Conservation (phyloP, 129 eudicot genomes). For the Lactuca saligna region DNA sequence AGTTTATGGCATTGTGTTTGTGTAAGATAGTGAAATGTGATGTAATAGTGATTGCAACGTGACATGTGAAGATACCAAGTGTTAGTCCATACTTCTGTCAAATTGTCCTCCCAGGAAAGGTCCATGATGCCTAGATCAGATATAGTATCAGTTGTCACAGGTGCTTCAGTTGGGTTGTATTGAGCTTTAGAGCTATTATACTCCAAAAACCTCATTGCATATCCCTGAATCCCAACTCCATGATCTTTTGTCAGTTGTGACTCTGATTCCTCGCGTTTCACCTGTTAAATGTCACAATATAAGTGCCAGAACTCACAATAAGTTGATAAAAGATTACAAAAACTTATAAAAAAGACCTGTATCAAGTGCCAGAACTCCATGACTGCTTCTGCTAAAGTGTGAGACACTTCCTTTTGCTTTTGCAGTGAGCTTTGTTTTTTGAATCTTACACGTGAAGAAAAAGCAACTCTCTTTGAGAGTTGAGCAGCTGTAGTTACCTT, state of each 20-base stretch:
- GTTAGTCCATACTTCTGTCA: conserved; percentile 70
- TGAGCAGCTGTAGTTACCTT: conserved; percentile 78
- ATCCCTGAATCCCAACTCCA: conserved; percentile 51
- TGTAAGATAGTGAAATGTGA: conserved; percentile 14
- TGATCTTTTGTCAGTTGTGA: conserved; percentile 31
- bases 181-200: conserved; percentile 38
- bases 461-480: conserved; percentile 52
- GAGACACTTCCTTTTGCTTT: conserved; percentile 62
- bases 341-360: conserved; percentile 37
- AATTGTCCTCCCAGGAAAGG: conserved; percentile 65
- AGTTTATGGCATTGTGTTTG: background rate
- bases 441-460: conserved; percentile 51
- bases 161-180: conserved; percentile 41
- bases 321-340: conserved; percentile 6
- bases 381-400: conserved; percentile 67
- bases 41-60: conserved; percentile 20
- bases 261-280: conserved; percentile 43
- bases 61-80: conserved; percentile 21
- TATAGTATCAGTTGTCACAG: conserved; percentile 44
- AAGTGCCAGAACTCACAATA: background rate
- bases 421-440: conserved; percentile 34
- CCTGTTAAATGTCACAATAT: conserved; percentile 43
- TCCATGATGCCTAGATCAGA: conserved; percentile 48
- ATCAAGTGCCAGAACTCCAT: conserved; percentile 80
- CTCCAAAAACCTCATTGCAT: conserved; percentile 69